Evolutionary conservation across 225 moss, liverwort and hornwort genomes (phyloP), one percentile per base, ranked within the genome.

Genomic region (Neckera pumila): DNA sequence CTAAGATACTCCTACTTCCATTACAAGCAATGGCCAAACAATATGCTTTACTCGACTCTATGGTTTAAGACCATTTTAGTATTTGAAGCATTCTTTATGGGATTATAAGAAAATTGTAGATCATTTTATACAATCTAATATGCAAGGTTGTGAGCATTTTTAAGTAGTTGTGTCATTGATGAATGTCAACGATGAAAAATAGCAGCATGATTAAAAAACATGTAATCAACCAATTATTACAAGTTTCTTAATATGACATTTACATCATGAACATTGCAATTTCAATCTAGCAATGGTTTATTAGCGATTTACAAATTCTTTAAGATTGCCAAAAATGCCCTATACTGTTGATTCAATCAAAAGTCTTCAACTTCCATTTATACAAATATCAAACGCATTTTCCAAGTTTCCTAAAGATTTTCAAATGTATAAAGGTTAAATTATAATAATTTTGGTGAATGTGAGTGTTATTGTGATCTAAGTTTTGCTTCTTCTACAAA

Each of bases 1-100:
- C 17, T 40, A 6, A 17, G 2, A 43, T 2, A 43, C 28, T 17
- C 2, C 3, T 2, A 28, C 17, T 73, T 73, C 43, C 45, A 45
- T 73, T 11, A 73, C 28, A 28, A 73, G 17, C 2, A 0, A 28
- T 45, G 17, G 28, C 45, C 10, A 74, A 74, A 28, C 6, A 17
- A 6, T 28, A 45, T 3, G 6, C 30, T 15, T 9, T 72, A 9
- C 2, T 17, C 0, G 0, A 16, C 28, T 16, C 0, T 2, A 0
- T 28, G 3, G 17, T 28, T 72, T 28, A 28, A 27, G 5, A 70
- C 5, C 5, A 27, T 70, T 70, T 7, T 26, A 25, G 2, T 42
- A 14, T 28, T 71, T 43, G 28, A 26, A 3, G 5, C 7, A 42
- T 72, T 72, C 3, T 72, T 42, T 14, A 71, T 26, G 9, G 10